Evolutionary conservation across 345 rosid species (phyloP), one percentile per base, ranked within the genome.

Genomic region (Iberis pinnata): DNA sequence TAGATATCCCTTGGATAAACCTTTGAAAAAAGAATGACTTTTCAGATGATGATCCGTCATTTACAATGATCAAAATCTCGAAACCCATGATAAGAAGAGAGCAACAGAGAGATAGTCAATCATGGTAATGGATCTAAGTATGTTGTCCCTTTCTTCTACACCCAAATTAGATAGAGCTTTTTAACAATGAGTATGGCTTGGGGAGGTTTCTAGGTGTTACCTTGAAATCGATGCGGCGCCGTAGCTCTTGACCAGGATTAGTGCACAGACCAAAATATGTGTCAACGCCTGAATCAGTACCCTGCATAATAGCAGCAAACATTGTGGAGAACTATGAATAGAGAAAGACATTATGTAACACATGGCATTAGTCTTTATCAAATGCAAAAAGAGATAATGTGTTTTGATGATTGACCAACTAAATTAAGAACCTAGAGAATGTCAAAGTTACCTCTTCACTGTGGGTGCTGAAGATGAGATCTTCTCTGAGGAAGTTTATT

Each of bases 191-290:
- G n/a, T 31, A 2, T 43, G 33, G 33, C 18, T 19, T 22, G 13
- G 9, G 48, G 56, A 29, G 12, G 10, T 56, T 42, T 25, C 32
- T 4, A 26, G 13, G 35, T 27, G 24, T 44, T 74, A 90, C 98
- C 93, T 92, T 92, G 1, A 92, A 58, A 81, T 88, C 96, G 57
- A 92, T 78, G 33, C 93, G 93, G 50, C 67, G 95, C 39, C 93
- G 72, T 33, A 88, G 73, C 73, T 83, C 90, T 50, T 64, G 75
- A 43, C 96, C 95, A 39, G 96, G 98, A 70, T 78, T 79, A 31
- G 96, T 81, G 70, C 93, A 80, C 49, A 92, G 84, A 43, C 93
- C 86, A 69, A 92, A 92, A 70, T 79, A 88, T 3, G 96, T 88
- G 75, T 92, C 95, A 52, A 84, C 96, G 55, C 95, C 90, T n/a